Evolutionary conservation across 441 rosid species (phyloP).

Genomic region (Erysimum cheiri): DNA sequence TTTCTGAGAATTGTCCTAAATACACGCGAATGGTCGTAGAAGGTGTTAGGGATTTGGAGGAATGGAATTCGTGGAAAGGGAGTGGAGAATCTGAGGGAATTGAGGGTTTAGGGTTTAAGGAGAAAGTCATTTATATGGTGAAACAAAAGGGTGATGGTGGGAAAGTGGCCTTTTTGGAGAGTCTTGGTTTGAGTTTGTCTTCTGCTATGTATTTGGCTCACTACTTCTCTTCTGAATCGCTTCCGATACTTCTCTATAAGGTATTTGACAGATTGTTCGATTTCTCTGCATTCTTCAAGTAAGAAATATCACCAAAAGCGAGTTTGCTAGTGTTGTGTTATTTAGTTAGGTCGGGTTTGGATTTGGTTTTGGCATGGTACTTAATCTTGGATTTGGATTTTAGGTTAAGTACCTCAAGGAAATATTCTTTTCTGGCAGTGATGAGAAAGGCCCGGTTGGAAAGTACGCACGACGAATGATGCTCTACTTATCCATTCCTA

Average conservation of each 20-base stretch:
- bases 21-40: slow-evolving; percentile 65
- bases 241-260: slow-evolving; percentile 63
- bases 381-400: slow-evolving; percentile 61
- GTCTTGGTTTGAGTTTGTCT: slow-evolving; percentile 70
- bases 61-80: slow-evolving; percentile 62
- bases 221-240: slow-evolving; percentile 63
- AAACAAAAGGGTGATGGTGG: slow-evolving; percentile 82
- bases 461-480: slow-evolving; percentile 78
- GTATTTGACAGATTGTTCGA: slow-evolving; percentile 39
- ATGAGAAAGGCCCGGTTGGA: slow-evolving; percentile 53
- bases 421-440: slow-evolving; percentile 75
- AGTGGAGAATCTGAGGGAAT: slow-evolving; percentile 38
- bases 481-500: slow-evolving; percentile 73
- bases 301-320: background rate
- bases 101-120: slow-evolving; percentile 56
- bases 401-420: slow-evolving; percentile 91
- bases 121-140: slow-evolving; percentile 72
- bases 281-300: background rate
- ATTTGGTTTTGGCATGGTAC: slow-evolving; percentile 35
- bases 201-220: slow-evolving; percentile 80
- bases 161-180: slow-evolving; percentile 84
- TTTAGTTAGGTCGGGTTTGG: slow-evolving; percentile 11
- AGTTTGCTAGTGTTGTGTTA: slow-evolving; percentile 12
- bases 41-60: slow-evolving; percentile 75
- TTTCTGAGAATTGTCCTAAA: slow-evolving; percentile 61